These are phyloP conservation scores for Neurospora sp. DNA, from an alignment of 2,329 filamentous ascomycete species.

Conservation along the genomic window DNA sequence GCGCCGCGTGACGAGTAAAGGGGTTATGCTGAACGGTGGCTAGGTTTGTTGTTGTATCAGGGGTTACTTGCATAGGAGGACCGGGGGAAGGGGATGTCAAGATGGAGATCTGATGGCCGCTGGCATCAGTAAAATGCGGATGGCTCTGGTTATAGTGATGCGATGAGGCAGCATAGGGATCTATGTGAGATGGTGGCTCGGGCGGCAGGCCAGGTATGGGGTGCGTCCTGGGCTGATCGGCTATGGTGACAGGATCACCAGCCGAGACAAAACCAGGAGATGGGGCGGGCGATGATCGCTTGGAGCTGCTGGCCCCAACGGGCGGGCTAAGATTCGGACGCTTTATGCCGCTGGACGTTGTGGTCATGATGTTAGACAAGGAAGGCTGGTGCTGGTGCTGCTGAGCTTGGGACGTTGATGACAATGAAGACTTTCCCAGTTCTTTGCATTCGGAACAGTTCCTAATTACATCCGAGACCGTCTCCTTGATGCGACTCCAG, in stretches of 20 bases:
- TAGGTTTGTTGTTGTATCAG: conserved; percentile 10
- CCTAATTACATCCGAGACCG: conserved; percentile 86
- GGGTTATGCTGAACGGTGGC: conserved; percentile 1
- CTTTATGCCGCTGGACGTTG: conserved; percentile 12
- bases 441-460: conserved; percentile 89
- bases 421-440: conserved; percentile 39
- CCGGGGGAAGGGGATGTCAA: conserved; percentile 35
- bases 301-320: conserved; percentile 11
- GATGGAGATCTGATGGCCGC: not conserved
- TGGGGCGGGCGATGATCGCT: conserved; percentile 16
- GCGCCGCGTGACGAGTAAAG: conserved; percentile 12
- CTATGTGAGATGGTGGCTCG: conserved; percentile 14
- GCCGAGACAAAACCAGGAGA: conserved; percentile 5
- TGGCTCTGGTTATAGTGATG: conserved; percentile 25
- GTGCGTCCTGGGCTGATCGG: conserved; percentile 2
- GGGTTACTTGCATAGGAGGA: conserved; percentile 16
- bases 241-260: conserved; percentile 2
- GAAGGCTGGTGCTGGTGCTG: conserved; percentile 12
- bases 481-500: conserved; percentile 97
- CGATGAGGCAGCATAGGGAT: conserved; percentile 20
- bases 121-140: conserved; percentile 28
- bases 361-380: conserved; percentile 1
- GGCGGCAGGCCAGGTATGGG: not conserved
- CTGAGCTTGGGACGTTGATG: conserved; percentile 16
- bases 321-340: conserved; percentile 12